Percentiles rank a stretch among this genome's conserved stretches.
phyloP scores from a whole-genome alignment of 2,329 filamentous ascomycete species.

The Botrytis aclada region DNA sequence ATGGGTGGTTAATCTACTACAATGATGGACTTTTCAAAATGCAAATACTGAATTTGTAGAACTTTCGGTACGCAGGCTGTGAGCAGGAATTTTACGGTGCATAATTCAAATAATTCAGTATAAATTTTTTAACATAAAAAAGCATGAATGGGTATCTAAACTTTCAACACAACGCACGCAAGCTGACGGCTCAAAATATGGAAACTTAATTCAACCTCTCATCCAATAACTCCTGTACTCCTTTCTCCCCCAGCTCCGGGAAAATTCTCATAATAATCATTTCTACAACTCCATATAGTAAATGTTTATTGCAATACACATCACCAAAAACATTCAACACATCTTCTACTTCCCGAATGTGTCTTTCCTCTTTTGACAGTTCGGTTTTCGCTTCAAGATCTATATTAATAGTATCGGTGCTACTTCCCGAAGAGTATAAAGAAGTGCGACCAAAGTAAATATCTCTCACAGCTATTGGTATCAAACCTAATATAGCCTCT shows the following conservation, averaged over 20 bases:
- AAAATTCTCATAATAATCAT: conserved; percentile 75
- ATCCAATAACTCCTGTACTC: conserved; percentile 68
- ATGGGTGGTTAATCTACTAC: neutral
- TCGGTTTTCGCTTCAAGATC: conserved; percentile 5
- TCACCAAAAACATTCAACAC: conserved; percentile 75
- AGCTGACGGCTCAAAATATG: neutral
- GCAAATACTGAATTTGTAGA: neutral
- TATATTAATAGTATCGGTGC: neutral
- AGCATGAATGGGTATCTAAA: conserved; percentile 4
- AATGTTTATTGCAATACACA: conserved; percentile 86
- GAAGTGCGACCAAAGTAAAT: conserved; percentile 40
- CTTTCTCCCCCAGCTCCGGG: conserved; percentile 75
- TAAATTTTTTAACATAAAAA: neutral
- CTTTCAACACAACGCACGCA: conserved; percentile 9
- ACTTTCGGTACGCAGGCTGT: neutral
- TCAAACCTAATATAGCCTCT: conserved; percentile 48
- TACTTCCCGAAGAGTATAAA: neutral
- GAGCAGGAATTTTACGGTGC: neutral
- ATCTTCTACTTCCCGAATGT: conserved; percentile 43
- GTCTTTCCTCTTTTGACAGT: conserved; percentile 9
- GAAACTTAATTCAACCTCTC: conserved; percentile 57
- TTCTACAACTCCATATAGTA: conserved; percentile 81
- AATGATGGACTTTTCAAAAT: neutral
- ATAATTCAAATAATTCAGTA: neutral
- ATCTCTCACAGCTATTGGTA: conserved; percentile 42